phyloP scores from a whole-genome alignment of 805 yeast species.

The Priceomyces medius region DNA sequence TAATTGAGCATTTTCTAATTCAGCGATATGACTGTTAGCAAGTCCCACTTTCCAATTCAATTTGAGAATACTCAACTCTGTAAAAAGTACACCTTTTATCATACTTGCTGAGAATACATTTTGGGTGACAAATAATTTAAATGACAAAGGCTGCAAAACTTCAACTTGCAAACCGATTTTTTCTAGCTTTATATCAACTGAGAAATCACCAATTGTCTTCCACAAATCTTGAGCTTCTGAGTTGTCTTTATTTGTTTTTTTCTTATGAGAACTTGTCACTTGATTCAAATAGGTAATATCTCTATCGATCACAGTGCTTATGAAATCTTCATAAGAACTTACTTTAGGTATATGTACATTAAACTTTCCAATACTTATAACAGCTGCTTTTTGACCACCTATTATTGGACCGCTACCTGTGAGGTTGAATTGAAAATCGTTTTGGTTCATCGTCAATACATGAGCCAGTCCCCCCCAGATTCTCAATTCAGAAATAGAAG shows the following conservation, averaged over 20 bases:
- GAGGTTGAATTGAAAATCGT: not conserved
- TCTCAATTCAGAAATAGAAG: not conserved
- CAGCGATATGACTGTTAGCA: slow-evolving; percentile 15
- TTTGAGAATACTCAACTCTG: slow-evolving; percentile 19
- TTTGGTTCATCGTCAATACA: not conserved
- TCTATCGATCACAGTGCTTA: not conserved
- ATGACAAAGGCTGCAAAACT: slow-evolving; percentile 12
- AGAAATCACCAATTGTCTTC: not conserved
- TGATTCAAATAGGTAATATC: not conserved
- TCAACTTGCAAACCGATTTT: slow-evolving; percentile 21
- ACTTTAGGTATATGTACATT: not conserved
- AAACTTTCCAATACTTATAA: not conserved
- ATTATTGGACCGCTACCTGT: not conserved
- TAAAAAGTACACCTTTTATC: slow-evolving; percentile 10
- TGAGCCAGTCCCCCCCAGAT: slow-evolving; percentile 1
- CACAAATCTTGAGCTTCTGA: not conserved
- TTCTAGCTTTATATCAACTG: slow-evolving; percentile 15
- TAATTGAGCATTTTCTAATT: slow-evolving; percentile 28
- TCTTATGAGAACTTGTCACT: not conserved
- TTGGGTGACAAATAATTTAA: slow-evolving; percentile 15
- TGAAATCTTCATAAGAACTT: not conserved
- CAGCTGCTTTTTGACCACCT: not conserved
- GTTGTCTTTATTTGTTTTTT: not conserved
- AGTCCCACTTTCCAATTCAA: slow-evolving; percentile 17
- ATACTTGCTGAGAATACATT: slow-evolving; percentile 15